Evolutionary conservation across 331 rosid species (phyloP).

Genomic region (Dryas integrifolia): DNA sequence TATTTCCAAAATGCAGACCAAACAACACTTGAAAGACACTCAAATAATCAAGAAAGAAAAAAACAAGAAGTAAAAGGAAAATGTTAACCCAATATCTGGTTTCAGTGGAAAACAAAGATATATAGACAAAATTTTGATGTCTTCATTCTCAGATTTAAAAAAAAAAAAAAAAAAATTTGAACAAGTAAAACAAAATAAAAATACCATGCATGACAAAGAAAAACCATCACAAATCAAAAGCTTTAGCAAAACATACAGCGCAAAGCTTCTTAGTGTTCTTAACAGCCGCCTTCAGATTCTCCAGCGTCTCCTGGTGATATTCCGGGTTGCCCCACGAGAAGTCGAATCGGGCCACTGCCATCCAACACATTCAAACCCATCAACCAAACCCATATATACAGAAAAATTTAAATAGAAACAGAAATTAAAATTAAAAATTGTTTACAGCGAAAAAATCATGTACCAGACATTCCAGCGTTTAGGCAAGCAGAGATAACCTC

Average conservation of each 20-base stretch:
- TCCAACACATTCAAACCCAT: slow-evolving; percentile 16
- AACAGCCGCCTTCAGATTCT: slow-evolving; percentile 80
- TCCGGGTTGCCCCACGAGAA: slow-evolving; percentile 80
- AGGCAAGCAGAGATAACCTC: slow-evolving; percentile 73
- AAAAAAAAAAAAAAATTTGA: too few species aligned
- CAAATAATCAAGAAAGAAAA: neutral
- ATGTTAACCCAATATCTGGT: neutral
- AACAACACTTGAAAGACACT: neutral
- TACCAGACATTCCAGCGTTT: slow-evolving; percentile 97
- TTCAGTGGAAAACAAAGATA: neutral
- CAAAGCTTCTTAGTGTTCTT: slow-evolving; percentile 84
- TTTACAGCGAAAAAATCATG: neutral
- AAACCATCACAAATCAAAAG: neutral
- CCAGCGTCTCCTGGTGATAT: slow-evolving; percentile 86
- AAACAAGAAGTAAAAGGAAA: neutral
- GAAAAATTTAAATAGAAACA: neutral
- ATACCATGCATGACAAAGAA: neutral
- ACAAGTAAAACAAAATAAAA: neutral
- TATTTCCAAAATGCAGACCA: neutral
- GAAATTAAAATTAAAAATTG: too few species aligned
- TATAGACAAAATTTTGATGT: neutral
- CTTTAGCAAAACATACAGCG: slow-evolving; percentile 57
- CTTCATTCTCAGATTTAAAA: neutral
- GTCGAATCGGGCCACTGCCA: slow-evolving; percentile 93
- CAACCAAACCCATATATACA: neutral